Evolutionary conservation across 176 grass and related monocot species (phyloP).

Genomic region (Carex parvula): DNA sequence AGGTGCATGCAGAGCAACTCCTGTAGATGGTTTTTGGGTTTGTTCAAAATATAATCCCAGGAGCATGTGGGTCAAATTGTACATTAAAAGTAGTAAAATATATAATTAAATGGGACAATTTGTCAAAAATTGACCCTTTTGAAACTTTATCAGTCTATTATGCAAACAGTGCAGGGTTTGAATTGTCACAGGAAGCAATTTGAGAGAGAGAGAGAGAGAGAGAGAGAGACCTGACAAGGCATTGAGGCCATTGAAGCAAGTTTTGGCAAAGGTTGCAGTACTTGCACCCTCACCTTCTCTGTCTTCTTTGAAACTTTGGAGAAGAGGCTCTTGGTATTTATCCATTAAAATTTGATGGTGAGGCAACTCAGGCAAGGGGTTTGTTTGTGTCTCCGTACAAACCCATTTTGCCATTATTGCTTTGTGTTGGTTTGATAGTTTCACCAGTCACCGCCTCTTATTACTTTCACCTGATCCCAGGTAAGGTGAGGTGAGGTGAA

Average conservation of each 20-base stretch:
- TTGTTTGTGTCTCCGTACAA: too few relatives aligned
- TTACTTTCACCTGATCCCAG: too few relatives aligned
- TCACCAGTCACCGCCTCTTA: too few relatives aligned
- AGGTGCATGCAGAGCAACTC: not conserved
- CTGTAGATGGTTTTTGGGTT: not conserved
- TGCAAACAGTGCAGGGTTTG: too few relatives aligned
- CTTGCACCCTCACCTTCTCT: slow-evolving; percentile 4
- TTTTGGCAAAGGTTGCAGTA: slow-evolving; percentile 43
- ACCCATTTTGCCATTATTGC: too few relatives aligned
- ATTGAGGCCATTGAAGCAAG: slow-evolving; percentile 87
- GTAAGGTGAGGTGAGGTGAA: too few relatives aligned
- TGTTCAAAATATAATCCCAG: not conserved
- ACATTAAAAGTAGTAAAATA: not conserved
- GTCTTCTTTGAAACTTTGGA: not conserved
- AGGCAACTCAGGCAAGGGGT: too few relatives aligned
- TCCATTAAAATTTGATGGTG: too few relatives aligned
- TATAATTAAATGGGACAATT: not conserved
- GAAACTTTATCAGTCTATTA: not conserved
- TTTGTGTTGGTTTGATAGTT: too few relatives aligned
- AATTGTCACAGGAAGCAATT: not conserved
- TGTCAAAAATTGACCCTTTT: not conserved
- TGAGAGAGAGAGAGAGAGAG: not conserved
- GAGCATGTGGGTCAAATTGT: not conserved
- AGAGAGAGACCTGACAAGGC: slow-evolving; percentile 47
- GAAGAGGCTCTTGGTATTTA: too few relatives aligned